phyloP scores from a whole-genome alignment of 2,329 filamentous ascomycete species.

The Fusarium gaditjirri region DNA sequence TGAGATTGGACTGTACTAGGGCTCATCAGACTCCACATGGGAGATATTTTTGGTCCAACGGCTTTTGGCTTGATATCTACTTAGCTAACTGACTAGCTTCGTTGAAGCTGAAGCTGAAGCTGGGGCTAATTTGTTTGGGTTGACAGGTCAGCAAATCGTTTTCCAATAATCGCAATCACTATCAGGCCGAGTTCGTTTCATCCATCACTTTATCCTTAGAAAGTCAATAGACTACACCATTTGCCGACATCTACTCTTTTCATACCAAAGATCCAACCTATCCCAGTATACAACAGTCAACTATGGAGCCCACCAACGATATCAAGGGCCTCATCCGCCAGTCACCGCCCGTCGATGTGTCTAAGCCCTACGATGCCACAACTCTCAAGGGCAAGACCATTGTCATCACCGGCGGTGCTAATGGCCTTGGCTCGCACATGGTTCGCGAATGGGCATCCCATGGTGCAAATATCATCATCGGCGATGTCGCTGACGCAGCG shows the following conservation, averaged over 20 bases:
- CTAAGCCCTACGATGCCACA: slow-evolving; percentile 55
- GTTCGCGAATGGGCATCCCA: slow-evolving; percentile 63
- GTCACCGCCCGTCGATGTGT: slow-evolving; percentile 59
- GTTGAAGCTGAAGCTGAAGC: slow-evolving; percentile 8
- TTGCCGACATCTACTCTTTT: neutral
- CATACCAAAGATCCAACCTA: neutral
- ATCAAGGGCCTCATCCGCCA: slow-evolving; percentile 42
- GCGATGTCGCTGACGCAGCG: slow-evolving; percentile 66
- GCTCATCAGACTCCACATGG: slow-evolving; percentile 19
- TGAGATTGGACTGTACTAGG: slow-evolving; percentile 12
- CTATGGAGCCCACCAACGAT: slow-evolving; percentile 29
- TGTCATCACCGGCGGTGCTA: slow-evolving; percentile 72
- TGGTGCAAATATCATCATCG: slow-evolving; percentile 70
- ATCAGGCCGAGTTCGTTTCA: neutral
- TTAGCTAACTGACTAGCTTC: neutral
- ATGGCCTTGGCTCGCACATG: slow-evolving; percentile 68
- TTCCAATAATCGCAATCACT: neutral
- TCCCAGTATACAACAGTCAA: neutral
- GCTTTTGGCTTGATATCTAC: neutral
- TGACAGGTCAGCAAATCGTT: slow-evolving; percentile 10
- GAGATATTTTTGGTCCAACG: slow-evolving; percentile 17
- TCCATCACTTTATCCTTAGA: neutral
- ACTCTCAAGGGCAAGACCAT: slow-evolving; percentile 66
- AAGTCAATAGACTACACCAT: neutral
- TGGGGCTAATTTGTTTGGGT: slow-evolving; percentile 9